Evolutionary conservation across 2,329 filamentous ascomycete genomes (phyloP).

Genomic region (Neofusicoccum sp.): DNA sequence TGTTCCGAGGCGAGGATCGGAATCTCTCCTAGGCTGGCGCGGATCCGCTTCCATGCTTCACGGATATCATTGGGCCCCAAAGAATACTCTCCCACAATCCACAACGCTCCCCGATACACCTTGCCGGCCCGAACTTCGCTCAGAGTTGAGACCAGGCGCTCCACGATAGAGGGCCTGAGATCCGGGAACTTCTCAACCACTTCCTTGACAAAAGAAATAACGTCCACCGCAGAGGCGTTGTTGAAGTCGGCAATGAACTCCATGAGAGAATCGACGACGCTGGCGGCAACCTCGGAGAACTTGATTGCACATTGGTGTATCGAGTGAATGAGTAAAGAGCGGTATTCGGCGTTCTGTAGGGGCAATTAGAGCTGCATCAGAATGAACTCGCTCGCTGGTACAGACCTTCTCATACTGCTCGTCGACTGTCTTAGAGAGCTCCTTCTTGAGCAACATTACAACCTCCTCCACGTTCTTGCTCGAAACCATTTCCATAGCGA

Average conservation of each 20-base stretch:
- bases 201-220: constrained; percentile 98
- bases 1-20: constrained; percentile 95
- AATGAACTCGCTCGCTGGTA: no score
- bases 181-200: constrained; percentile 97
- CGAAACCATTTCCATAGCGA: constrained; percentile 95
- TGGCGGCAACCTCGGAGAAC: constrained; percentile 96
- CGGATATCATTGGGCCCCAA: constrained; percentile 90
- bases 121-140: constrained; percentile 94
- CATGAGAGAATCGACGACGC: constrained; percentile 95
- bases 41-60: constrained; percentile 94
- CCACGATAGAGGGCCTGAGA: constrained; percentile 81
- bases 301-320: constrained; percentile 99
- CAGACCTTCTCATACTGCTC: constrained; percentile 88
- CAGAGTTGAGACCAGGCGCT: constrained; percentile 83
- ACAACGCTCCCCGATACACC: constrained; percentile 92
- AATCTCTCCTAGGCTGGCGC: constrained; percentile 91
- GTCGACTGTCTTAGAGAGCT: constrained; percentile 94
- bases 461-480: constrained; percentile 99
- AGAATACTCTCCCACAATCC: constrained; percentile 98
- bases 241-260: constrained; percentile 99
- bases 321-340: constrained; percentile 90
- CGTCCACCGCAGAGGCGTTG: constrained; percentile 92
- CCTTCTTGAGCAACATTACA: constrained; percentile 92
- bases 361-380: neutral
- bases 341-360: constrained; percentile 76